Base-by-base conservation (phyloP, 2,329 filamentous ascomycete genomes). In the Curvularia sp. region DNA sequence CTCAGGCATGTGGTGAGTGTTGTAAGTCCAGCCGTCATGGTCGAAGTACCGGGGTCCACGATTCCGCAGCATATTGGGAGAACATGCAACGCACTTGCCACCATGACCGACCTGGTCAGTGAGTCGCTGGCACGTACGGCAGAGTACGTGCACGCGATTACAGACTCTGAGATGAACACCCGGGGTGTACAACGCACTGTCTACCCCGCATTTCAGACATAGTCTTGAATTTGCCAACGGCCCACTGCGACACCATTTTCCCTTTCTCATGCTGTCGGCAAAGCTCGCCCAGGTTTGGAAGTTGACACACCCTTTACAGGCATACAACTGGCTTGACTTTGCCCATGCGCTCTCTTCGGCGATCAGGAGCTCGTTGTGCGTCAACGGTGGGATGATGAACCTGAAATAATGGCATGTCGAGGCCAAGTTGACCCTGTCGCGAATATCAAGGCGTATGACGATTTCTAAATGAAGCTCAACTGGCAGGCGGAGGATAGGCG, bases 201-300 rank as follows among this genome's bases (percentile, higher is more conserved):
- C 59, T 49, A 73, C 62, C 57, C 68, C 70, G 63, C 70, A 73
- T 47, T 64, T 49, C 9, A 73, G 60, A 61, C 71, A 73, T 13
- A 66, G 65, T 63, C 71, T 61, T 38, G 58, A 60, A 26, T 49
- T 55, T n/a, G 70, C 69, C n/a, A 66, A 56, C n/a, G 49, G 22
- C 10, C 65, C 66, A 53, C 58, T 60, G 30, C 70, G 70, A 39
- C 60, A 64, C 49, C 63, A 60, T 61, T 65, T 68, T 24, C 69
- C 69, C 57, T 74, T 73, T 26, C 64, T 67, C 71, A 74, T 74
- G 18, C 65, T 61, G 49, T 74, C 70, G 15, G 67, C 62, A 49
- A 73, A 74, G 15, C 62, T 43, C 28, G 60, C 50, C 28, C 67
- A 63, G n/a, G 47, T 57, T 41, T 61, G 62, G 18, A 74, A 66